These are phyloP conservation scores for Globisporangium camurandrum DNA, from an alignment of 352 stramenopile species.

Conservation along the genomic window DNA sequence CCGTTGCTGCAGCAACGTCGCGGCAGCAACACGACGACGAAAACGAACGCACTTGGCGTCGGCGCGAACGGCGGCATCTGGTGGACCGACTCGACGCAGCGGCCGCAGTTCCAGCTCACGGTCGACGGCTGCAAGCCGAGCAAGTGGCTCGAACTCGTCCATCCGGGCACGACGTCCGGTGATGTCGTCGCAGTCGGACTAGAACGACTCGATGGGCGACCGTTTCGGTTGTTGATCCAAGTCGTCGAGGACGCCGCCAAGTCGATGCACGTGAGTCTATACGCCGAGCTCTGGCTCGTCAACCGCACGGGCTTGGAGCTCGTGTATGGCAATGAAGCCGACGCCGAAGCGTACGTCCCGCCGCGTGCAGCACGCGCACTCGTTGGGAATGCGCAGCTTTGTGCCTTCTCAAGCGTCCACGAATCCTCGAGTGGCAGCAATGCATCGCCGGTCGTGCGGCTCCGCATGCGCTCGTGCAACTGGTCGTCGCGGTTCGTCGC, in stretches of 20 bases:
- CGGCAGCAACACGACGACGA: slow-evolving; percentile 14
- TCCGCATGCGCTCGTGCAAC: slow-evolving; percentile 42
- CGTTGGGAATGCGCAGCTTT: slow-evolving; percentile 73
- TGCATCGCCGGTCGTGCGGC: slow-evolving; percentile 34
- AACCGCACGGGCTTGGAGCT: slow-evolving; percentile 75
- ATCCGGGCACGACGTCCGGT: slow-evolving; percentile 30
- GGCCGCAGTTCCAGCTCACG: slow-evolving; percentile 59
- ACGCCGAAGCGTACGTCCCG: slow-evolving; percentile 54
- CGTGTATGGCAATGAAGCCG: slow-evolving; percentile 58
- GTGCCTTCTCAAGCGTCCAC: slow-evolving; percentile 53
- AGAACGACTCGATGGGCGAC: slow-evolving; percentile 44
- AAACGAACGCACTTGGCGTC: slow-evolving; percentile 36
- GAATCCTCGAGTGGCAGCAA: slow-evolving; percentile 11
- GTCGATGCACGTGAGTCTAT: slow-evolving; percentile 38
- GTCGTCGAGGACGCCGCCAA: slow-evolving; percentile 38
- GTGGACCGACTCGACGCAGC: slow-evolving; percentile 60
- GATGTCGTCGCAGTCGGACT: slow-evolving; percentile 57
- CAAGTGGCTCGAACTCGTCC: slow-evolving; percentile 63
- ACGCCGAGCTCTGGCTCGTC: slow-evolving; percentile 75
- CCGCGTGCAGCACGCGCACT: slow-evolving; percentile 40
- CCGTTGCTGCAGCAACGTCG: slow-evolving; percentile 19
- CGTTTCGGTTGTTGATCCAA: slow-evolving; percentile 65
- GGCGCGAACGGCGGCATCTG: slow-evolving; percentile 63
- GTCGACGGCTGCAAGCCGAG: slow-evolving; percentile 55
- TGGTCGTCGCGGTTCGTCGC: slow-evolving; percentile 72